These are phyloP conservation scores for Brassica hybrid DNA, from an alignment of 441 rosid species.

Conservation along the genomic window DNA sequence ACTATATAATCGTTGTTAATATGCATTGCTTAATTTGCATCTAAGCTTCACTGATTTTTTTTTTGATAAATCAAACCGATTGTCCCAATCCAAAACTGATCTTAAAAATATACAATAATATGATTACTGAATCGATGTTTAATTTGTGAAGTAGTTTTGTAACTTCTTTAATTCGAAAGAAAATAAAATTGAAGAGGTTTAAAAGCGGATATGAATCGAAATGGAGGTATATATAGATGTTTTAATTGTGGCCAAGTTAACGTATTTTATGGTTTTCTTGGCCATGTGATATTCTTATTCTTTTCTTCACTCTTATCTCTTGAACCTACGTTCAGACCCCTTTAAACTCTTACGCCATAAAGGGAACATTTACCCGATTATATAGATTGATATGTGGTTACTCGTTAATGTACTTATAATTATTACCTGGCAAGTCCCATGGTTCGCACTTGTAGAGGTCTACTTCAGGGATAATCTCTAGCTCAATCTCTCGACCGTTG, in stretches of 20 bases:
- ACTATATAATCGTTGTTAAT: neutral
- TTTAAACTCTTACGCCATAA: constrained; percentile 20
- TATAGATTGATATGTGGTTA: neutral
- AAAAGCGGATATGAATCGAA: neutral
- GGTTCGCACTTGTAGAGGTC: constrained; percentile 97
- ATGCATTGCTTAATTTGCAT: neutral
- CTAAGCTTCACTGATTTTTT: neutral
- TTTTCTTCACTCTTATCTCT: constrained; percentile 15
- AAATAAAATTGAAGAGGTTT: neutral
- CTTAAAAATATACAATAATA: too few relatives aligned
- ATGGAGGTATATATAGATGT: neutral
- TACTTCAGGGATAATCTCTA: constrained; percentile 87
- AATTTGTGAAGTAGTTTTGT: neutral
- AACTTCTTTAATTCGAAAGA: neutral
- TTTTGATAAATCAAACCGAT: neutral
- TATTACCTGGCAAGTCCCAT: constrained; percentile 88
- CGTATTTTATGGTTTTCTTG: constrained; percentile 26
- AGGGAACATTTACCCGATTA: neutral
- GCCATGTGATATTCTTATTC: constrained; percentile 31
- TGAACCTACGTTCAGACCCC: constrained; percentile 12
- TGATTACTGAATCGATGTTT: neutral
- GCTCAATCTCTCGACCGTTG: constrained; percentile 74
- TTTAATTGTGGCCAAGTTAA: neutral
- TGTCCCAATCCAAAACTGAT: neutral
- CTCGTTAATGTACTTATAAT: neutral